phyloP scores from a whole-genome alignment of 1,284 basidiomycete genomes.

The Gomphus sp. region DNA sequence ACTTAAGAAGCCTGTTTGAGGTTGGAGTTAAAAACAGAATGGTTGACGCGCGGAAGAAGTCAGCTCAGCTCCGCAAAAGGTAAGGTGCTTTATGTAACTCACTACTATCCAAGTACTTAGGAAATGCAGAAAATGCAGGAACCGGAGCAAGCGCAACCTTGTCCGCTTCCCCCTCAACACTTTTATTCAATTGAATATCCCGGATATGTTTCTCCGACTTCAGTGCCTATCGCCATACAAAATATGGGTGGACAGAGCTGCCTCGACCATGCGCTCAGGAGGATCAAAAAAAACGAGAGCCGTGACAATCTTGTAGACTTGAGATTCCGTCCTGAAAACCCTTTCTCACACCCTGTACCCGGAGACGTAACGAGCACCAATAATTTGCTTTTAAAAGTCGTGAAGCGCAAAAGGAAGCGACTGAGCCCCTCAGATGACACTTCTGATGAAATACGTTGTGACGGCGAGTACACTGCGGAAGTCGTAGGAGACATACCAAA shows the following conservation, averaged over 20 bases:
- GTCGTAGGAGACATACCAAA: conserved; percentile 70
- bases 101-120: no score
- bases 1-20: no score
- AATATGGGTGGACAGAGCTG: conserved; percentile 59
- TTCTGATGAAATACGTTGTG: conserved; percentile 27
- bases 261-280: conserved; percentile 63
- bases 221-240: conserved; percentile 53
- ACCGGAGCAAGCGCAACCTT: conserved; percentile 21
- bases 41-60: no score
- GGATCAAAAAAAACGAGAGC: conserved; percentile 42
- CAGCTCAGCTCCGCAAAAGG: no score
- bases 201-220: conserved; percentile 63
- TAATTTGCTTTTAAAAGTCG: conserved; percentile 76
- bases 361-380: conserved; percentile 70
- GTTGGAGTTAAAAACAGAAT: no score
- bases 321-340: conserved; percentile 58
- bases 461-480: conserved; percentile 73
- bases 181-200: conserved; percentile 87
- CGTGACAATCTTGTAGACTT: conserved; percentile 64
- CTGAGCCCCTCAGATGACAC: conserved; percentile 16
- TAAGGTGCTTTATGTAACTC: no score
- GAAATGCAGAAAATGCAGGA: not conserved
- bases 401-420: conserved; percentile 52
- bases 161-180: conserved; percentile 46
- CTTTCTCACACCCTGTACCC: conserved; percentile 73